These are phyloP conservation scores for Setaria italica DNA, from an alignment of 202 grass and related monocot genomes.

Conservation along the genomic window DNA sequence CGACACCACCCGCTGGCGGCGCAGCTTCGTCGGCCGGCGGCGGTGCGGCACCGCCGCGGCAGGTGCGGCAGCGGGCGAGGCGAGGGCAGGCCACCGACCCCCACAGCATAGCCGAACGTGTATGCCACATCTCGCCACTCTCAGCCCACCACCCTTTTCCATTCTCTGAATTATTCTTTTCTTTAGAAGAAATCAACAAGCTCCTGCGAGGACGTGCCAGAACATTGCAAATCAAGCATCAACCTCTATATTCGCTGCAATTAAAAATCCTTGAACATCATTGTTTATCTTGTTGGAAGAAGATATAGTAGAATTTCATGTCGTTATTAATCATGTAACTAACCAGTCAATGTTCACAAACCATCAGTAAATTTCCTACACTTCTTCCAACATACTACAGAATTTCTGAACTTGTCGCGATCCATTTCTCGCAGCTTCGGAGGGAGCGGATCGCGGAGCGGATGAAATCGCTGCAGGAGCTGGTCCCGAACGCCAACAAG, in stretches of 20 bases:
- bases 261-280: not conserved
- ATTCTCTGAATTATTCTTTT: not conserved
- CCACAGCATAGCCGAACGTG: conserved; percentile 98
- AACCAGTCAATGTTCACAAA: not conserved
- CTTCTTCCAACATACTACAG: not conserved
- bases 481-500: conserved; percentile 96
- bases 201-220: not conserved
- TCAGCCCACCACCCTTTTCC: not conserved
- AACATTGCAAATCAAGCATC: not conserved
- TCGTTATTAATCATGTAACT: not conserved
- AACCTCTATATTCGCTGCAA: conserved; percentile 7
- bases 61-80: conserved; percentile 76
- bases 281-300: not conserved
- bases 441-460: conserved; percentile 97
- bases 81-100: conserved; percentile 95
- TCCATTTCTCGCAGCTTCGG: conserved; percentile 66
- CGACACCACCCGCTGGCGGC: conserved; percentile 1
- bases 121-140: conserved; percentile 44
- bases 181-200: not conserved
- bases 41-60: conserved; percentile 61
- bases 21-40: conserved; percentile 37
- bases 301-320: too few relatives aligned
- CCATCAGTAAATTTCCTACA: not conserved
- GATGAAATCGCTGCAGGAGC: conserved; percentile 97
- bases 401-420: conserved; percentile 7